Evolutionary conservation across 305 asterid species (phyloP).

Genomic region (Fraxinus albicans): DNA sequence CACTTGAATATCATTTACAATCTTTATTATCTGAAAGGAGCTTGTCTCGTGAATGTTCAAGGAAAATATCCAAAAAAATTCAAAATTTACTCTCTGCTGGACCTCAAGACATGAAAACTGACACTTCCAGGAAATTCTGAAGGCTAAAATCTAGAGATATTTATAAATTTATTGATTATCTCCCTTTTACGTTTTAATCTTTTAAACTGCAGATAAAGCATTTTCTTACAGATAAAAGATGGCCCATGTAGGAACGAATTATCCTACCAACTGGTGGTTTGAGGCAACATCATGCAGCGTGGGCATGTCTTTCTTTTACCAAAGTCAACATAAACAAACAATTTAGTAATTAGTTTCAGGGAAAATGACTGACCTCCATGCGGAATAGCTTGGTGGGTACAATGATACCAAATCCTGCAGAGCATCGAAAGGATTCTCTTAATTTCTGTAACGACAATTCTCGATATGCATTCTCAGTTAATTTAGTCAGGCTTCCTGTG

Average conservation of each 20-base stretch:
- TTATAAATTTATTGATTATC: not conserved
- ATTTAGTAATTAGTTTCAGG: not conserved
- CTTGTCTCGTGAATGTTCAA: not conserved
- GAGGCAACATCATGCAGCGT: not conserved
- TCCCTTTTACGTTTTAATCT: not conserved
- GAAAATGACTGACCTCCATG: slow-evolving; percentile 72
- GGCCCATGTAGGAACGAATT: not conserved
- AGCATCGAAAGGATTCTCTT: slow-evolving; percentile 72
- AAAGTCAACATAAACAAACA: slow-evolving; percentile 4
- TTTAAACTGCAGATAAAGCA: not conserved
- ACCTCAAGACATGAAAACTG: not conserved
- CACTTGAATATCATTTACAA: not conserved
- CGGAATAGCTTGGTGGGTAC: slow-evolving; percentile 88
- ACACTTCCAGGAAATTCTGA: not conserved
- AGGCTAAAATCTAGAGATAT: not conserved
- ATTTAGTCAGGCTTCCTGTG: slow-evolving; percentile 79
- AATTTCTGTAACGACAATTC: slow-evolving; percentile 57
- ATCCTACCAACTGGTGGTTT: not conserved
- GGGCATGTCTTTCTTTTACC: not conserved
- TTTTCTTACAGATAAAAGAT: not conserved
- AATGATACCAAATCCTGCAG: slow-evolving; percentile 76
- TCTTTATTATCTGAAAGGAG: not conserved
- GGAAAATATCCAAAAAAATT: not conserved
- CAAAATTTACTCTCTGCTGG: not conserved
- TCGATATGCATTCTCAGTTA: slow-evolving; percentile 62